These are phyloP conservation scores for Apiotrichum akiyoshidainum DNA, from an alignment of 1,284 basidiomycete genomes.

Conservation along the genomic window DNA sequence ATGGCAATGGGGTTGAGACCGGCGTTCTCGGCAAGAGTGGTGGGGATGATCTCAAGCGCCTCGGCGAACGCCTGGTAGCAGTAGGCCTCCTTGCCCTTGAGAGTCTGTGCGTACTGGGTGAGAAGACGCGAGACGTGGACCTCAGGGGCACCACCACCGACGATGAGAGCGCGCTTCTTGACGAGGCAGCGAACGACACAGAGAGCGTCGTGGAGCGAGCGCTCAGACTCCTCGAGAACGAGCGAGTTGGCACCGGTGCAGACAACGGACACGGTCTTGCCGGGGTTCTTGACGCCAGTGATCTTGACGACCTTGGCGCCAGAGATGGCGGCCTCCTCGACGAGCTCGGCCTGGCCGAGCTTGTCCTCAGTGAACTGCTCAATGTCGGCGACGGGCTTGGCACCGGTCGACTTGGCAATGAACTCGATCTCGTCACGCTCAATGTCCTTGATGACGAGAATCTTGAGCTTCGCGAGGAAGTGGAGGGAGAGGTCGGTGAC, in stretches of 20 bases:
- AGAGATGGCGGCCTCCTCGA: slow-evolving; percentile 82
- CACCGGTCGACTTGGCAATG: slow-evolving; percentile 88
- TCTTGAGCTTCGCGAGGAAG: slow-evolving; percentile 96
- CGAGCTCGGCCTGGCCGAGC: slow-evolving; percentile 90
- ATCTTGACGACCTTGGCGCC: slow-evolving; percentile 93
- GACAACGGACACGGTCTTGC: slow-evolving; percentile 90
- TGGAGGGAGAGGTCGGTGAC: slow-evolving; percentile 98
- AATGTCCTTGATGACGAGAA: slow-evolving; percentile 95
- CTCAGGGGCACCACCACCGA: slow-evolving; percentile 96
- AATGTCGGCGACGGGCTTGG: slow-evolving; percentile 96
- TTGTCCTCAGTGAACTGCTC: slow-evolving; percentile 99
- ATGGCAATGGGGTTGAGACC: slow-evolving; percentile 97
- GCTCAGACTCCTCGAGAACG: slow-evolving; percentile 95
- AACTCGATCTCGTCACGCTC: slow-evolving; percentile 99
- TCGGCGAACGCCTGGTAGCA: slow-evolving; percentile 99
- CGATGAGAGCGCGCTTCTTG: slow-evolving; percentile 95
- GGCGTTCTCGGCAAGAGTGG: slow-evolving; percentile 96
- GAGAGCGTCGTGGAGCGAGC: slow-evolving; percentile 94
- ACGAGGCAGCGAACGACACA: slow-evolving; percentile 98
- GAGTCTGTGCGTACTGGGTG: slow-evolving; percentile 85
- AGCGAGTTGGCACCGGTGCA: slow-evolving; percentile 92
- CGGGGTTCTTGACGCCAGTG: slow-evolving; percentile 91
- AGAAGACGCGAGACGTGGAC: slow-evolving; percentile 95
- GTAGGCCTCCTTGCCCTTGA: slow-evolving; percentile 98
- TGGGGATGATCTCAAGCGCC: slow-evolving; percentile 96